Evolutionary conservation across 495 filamentous ascomycete species (phyloP).

Genomic region (Aspergillus campestris): DNA sequence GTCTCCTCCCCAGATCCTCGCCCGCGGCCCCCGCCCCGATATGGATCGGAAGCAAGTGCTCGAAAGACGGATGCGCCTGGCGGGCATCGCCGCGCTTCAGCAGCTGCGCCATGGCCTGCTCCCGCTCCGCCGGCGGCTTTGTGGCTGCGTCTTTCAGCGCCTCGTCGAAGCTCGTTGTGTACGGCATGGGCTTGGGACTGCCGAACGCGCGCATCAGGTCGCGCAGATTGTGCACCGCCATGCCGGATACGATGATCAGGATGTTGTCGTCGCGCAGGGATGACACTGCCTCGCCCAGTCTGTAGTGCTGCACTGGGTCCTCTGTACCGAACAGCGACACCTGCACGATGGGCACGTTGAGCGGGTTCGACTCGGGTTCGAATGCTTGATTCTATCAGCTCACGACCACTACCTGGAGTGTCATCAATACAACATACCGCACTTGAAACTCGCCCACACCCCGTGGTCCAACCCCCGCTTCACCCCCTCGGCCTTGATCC

Average conservation of each 20-base stretch:
- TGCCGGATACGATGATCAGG: slow-evolving; percentile 70
- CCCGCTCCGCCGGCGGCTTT: slow-evolving; percentile 42
- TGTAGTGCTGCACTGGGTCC: slow-evolving; percentile 61
- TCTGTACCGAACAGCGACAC: slow-evolving; percentile 66
- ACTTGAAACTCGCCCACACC: slow-evolving; percentile 66
- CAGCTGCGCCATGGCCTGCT: slow-evolving; percentile 51
- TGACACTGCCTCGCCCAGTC: slow-evolving; percentile 60
- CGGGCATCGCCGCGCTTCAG: slow-evolving; percentile 58
- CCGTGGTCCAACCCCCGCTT: slow-evolving; percentile 74
- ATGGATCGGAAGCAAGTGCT: slow-evolving; percentile 74
- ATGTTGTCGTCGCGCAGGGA: slow-evolving; percentile 63
- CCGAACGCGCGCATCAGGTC: slow-evolving; percentile 46
- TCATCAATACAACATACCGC: slow-evolving; percentile 31
- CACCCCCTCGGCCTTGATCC: slow-evolving; percentile 56
- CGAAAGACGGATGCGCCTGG: slow-evolving; percentile 70
- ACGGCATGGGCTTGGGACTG: slow-evolving; percentile 47
- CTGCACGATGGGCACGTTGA: slow-evolving; percentile 72
- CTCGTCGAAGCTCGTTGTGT: slow-evolving; percentile 67
- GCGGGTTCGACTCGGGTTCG: slow-evolving; percentile 60
- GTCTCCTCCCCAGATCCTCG: slow-evolving; percentile 49
- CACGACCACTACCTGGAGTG: slow-evolving; percentile 7
- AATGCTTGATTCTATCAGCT: slow-evolving; percentile 41
- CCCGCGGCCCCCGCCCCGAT: slow-evolving; percentile 65
- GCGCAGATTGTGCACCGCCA: slow-evolving; percentile 81
- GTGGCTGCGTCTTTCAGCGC: slow-evolving; percentile 65